Base-by-base conservation (phyloP, 768 basidiomycete genomes). In the Nevesoporus exiguus region DNA sequence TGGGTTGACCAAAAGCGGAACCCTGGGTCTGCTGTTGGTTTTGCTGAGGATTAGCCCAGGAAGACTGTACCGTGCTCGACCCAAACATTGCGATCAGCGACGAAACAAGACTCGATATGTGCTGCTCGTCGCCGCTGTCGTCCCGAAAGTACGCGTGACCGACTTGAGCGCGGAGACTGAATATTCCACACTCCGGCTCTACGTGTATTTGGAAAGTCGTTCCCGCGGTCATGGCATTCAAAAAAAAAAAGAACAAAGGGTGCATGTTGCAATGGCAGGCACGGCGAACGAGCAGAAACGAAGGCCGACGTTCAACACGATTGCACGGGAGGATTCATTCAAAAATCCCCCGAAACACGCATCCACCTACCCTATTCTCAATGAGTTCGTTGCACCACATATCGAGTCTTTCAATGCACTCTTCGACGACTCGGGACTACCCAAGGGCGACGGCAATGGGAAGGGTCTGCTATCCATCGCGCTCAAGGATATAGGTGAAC, bases 331-430 rank as follows among this genome's bases (percentile, higher is more conserved):
- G 74, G 74, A 82, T 7, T 70, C 77, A 5, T 97, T 97, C 73
- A 79, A 81, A 70, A 77, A 84, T 53, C 97, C 96, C 0, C 78
- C 88, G 25, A 77, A 78, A 60, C 72, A 81, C 39, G 82, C 81
- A 21, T 80, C 88, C 22, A 83, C 85, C 13, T 83, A 90, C 59
- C 83, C 84, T 19, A 89, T 90, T 49, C 78, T 98, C 56, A 92
- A 97, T 61, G 91, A 96, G 72, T 91, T 98, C 63, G 93, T 98
- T 50, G 76, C 83, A 22, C 96, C 97, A 7, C 95, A 98, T 68
- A 83, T 98, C 57, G 90, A 98, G 70, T 93, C 91, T 36, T 98
- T 99, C 79, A 96, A 98, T 71, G 86, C 93, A 15, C 80, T 99
- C 25, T 95, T 98, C 69, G 95, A 98, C 65, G 93, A 96, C 69